Conservation (phyloP, 176 grass and related monocot species). For the Ensete glaucum region DNA sequence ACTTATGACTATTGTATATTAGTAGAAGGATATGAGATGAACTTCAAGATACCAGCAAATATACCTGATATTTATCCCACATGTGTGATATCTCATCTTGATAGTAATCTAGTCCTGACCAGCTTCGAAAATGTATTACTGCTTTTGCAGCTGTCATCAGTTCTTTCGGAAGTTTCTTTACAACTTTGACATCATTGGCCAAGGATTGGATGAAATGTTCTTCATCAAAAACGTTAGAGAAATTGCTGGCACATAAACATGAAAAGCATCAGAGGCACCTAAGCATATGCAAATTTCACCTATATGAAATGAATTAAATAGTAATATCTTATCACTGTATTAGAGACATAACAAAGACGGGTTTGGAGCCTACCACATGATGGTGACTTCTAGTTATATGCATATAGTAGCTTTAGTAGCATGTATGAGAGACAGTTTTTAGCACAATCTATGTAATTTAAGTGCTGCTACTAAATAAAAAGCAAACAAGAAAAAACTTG, state of each 20-base stretch:
- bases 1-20: neutral
- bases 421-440: neutral
- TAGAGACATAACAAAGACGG: neutral
- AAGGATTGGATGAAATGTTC: slow-evolving; percentile 66
- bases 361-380: neutral
- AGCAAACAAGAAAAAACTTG: neutral
- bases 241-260: slow-evolving; percentile 42
- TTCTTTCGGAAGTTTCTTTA: slow-evolving; percentile 69
- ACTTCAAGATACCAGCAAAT: neutral
- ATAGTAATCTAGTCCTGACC: slow-evolving; percentile 86
- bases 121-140: slow-evolving; percentile 85
- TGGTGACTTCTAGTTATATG: neutral
- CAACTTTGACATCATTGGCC: slow-evolving; percentile 63
- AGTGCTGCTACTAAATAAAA: neutral
- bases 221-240: slow-evolving; percentile 92
- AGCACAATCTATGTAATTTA: neutral
- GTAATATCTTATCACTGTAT: neutral
- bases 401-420: neutral
- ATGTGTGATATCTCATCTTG: slow-evolving; percentile 57
- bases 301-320: neutral
- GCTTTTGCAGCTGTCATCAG: slow-evolving; percentile 51
- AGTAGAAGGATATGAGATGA: neutral
- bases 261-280: neutral
- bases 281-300: neutral
- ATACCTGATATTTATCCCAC: slow-evolving; percentile 71